Evolutionary conservation across 305 asterid genomes (phyloP).

Genomic region (Coffea humblotiana): DNA sequence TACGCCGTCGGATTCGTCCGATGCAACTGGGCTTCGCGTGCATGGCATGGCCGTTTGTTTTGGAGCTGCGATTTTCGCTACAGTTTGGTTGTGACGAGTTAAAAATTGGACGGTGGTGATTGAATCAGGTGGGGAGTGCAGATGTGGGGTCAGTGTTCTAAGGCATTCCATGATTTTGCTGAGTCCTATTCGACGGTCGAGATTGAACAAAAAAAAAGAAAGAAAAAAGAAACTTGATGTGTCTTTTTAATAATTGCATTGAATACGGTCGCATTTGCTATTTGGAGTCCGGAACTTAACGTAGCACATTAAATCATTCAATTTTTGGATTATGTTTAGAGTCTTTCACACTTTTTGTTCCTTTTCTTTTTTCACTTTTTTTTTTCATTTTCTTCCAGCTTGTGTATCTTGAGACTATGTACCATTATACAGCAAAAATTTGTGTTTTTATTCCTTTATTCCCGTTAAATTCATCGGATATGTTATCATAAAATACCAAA

Average conservation of each 20-base stretch:
- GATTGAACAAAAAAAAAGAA: not conserved
- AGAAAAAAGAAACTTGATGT: not conserved
- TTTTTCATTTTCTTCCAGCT: not conserved
- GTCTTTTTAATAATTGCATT: conserved; percentile 21
- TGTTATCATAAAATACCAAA: not conserved
- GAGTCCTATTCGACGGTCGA: conserved; percentile 1
- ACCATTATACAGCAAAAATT: conserved; percentile 1
- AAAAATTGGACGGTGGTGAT: conserved; percentile 20
- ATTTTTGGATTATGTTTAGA: not conserved
- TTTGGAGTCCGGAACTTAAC: not conserved
- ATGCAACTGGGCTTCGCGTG: conserved; percentile 21
- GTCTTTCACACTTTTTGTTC: not conserved
- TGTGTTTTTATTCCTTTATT: not conserved
- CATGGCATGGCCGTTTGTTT: conserved; percentile 23
- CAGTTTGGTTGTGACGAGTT: conserved; percentile 21
- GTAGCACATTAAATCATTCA: not conserved
- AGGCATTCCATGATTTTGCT: not conserved
- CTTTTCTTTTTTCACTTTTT: not conserved
- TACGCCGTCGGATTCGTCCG: conserved; percentile 26
- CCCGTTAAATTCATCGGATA: not conserved
- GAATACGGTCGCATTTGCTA: not conserved
- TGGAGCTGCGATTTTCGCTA: conserved; percentile 19
- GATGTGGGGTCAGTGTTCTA: not conserved
- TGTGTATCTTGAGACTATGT: conserved; percentile 12
- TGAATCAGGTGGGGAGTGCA: not conserved